A percentile compares a stretch with the other conserved stretches of the same genome.
phyloP scores from a whole-genome alignment of 306 rosid genomes.

The Medicago lupulina region DNA sequence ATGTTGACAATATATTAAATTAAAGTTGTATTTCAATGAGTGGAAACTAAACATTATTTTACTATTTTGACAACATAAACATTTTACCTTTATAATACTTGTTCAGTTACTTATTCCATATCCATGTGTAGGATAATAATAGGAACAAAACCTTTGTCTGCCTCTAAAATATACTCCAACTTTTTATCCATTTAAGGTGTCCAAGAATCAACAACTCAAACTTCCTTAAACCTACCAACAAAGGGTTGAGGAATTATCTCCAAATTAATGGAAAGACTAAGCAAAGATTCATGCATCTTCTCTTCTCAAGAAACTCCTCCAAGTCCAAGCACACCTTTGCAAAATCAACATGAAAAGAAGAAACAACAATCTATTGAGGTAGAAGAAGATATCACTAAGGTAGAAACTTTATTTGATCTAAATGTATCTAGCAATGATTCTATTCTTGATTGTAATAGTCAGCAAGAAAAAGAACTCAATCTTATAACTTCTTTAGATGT shows the following conservation, averaged over 20 bases:
- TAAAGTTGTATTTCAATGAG: background rate
- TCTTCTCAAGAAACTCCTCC: constrained; percentile 49
- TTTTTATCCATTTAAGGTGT: constrained; percentile 42
- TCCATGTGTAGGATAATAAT: constrained; percentile 47
- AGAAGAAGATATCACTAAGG: constrained; percentile 44
- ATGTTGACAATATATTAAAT: constrained; percentile 13
- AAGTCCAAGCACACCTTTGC: constrained; percentile 64
- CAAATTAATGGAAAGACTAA: constrained; percentile 53
- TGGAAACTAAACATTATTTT: constrained; percentile 1
- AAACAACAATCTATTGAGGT: constrained; percentile 46
- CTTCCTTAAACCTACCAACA: constrained; percentile 36
- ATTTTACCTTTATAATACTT: constrained; percentile 13
- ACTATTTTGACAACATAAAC: constrained; percentile 28
- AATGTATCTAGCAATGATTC: constrained; percentile 47
- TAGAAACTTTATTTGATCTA: constrained; percentile 53
- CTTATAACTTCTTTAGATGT: constrained; percentile 59
- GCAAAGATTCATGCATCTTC: constrained; percentile 36
- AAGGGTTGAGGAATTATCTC: constrained; percentile 29
- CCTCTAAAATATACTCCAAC: constrained; percentile 20
- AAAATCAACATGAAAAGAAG: constrained; percentile 54
- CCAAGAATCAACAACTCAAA: constrained; percentile 36
- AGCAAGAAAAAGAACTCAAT: constrained; percentile 54
- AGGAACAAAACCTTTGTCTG: constrained; percentile 46
- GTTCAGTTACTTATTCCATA: constrained; percentile 40
- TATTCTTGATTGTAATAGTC: constrained; percentile 1